Evolutionary conservation across 192 early-diverging fungal genomes (phyloP).

Genomic region (Funneliformis geosporum): DNA sequence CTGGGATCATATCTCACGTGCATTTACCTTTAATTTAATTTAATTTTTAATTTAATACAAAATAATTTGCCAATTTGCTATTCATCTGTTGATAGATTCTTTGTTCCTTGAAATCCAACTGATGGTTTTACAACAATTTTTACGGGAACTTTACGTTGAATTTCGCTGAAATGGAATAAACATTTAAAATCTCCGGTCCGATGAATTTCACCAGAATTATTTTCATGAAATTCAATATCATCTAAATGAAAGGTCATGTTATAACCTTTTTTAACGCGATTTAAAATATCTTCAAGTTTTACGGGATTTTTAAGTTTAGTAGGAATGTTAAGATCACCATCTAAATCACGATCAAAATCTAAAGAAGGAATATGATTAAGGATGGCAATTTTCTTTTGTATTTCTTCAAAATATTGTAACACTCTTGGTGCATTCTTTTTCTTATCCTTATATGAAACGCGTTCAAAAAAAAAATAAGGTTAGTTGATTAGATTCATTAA

Average conservation of each 20-base stretch:
- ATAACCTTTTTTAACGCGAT: neutral
- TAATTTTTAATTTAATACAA: too few species aligned
- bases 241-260: neutral
- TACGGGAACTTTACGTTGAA: neutral
- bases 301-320: neutral
- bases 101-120: neutral
- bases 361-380: neutral
- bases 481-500: neutral
- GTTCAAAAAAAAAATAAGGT: neutral
- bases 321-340: neutral
- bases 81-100: too few species aligned
- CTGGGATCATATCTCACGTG: too few species aligned
- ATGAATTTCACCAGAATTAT: neutral
- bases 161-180: neutral
- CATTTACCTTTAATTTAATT: too few species aligned
- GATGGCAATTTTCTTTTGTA: slow-evolving; percentile 3
- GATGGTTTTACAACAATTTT: slow-evolving; percentile 3
- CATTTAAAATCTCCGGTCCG: slow-evolving; percentile 2
- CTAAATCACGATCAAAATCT: neutral
- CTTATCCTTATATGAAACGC: neutral
- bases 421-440: slow-evolving; percentile 2
- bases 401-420: slow-evolving; percentile 5
- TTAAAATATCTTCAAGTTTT: neutral
- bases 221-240: slow-evolving; percentile 15
- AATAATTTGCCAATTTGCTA: too few species aligned